phyloP scores from a whole-genome alignment of 2,329 filamentous ascomycete species.

The Leptographium radiaticola region DNA sequence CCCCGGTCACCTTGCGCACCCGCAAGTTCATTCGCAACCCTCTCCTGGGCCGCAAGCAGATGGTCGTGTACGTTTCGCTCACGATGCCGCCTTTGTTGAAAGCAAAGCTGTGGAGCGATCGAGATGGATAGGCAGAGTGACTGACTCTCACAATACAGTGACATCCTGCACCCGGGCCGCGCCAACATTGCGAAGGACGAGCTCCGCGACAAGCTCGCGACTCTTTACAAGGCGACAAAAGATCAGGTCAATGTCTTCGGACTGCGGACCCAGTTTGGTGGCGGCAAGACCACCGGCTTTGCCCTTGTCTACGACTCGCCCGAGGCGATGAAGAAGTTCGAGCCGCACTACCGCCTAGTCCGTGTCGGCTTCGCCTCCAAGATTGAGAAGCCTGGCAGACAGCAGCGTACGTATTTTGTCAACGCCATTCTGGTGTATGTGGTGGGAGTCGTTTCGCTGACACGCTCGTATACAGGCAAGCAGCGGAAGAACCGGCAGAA shows the following conservation, averaged over 20 bases:
- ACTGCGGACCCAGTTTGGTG: constrained; percentile 97
- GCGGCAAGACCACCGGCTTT: constrained; percentile 98
- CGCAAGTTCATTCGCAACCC: constrained; percentile 99
- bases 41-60: constrained; percentile 97
- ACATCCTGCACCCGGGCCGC: constrained; percentile 97
- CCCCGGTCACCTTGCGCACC: constrained; percentile 77
- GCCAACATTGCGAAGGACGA: constrained; percentile 99
- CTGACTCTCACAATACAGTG: constrained; percentile 44
- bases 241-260: constrained; percentile 97
- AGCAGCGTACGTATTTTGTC: constrained; percentile 64
- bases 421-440: not conserved
- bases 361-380: constrained; percentile 85
- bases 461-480: constrained; percentile 58
- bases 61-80: constrained; percentile 80
- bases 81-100: not conserved
- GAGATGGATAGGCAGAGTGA: not conserved
- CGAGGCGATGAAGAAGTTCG: constrained; percentile 99
- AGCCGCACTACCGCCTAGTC: constrained; percentile 95
- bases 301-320: constrained; percentile 96
- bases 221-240: constrained; percentile 97
- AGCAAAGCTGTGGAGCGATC: too few species aligned
- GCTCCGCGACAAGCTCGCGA: constrained; percentile 85
- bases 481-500: constrained; percentile 99
- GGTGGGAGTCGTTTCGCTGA: too few species aligned
- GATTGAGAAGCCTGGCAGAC: constrained; percentile 94